Conservation (phyloP, 148 eudicot species). For the Spergularia marina region DNA sequence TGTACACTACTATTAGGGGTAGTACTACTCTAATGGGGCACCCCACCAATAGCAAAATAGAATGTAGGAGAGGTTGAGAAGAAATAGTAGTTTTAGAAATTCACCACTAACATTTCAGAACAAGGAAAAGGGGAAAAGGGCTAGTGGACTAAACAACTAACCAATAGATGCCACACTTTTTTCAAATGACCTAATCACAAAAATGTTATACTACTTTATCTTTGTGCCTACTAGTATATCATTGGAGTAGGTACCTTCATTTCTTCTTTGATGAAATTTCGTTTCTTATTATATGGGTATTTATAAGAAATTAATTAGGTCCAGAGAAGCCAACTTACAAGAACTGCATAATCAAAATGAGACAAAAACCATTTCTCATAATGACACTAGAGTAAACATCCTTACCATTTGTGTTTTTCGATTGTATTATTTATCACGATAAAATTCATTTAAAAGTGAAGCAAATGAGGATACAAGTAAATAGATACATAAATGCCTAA, state of each 20-base stretch:
- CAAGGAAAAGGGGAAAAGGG: constrained; percentile 20
- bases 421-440: too few species aligned
- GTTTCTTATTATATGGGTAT: too few species aligned
- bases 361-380: too few species aligned
- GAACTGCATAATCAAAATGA: too few species aligned
- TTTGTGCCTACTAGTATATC: constrained; percentile 27
- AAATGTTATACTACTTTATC: constrained; percentile 24
- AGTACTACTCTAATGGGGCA: constrained; percentile 30
- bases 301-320: too few species aligned
- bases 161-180: constrained; percentile 34
- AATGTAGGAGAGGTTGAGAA: background rate
- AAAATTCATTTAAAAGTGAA: too few species aligned
- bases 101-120: constrained; percentile 46
- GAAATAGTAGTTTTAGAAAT: constrained; percentile 14
- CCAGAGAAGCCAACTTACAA: too few species aligned
- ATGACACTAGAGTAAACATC: too few species aligned
- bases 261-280: background rate
- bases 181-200: constrained; percentile 39
- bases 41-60: constrained; percentile 25
- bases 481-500: too few species aligned
- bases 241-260: constrained; percentile 32
- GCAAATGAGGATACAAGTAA: too few species aligned
- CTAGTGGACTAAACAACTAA: constrained; percentile 46
- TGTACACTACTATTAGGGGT: constrained; percentile 18
- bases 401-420: too few species aligned